Evolutionary conservation across 768 basidiomycete genomes (phyloP), one percentile per base, ranked within the genome.

Genomic region (Hygrocybe punicea): DNA sequence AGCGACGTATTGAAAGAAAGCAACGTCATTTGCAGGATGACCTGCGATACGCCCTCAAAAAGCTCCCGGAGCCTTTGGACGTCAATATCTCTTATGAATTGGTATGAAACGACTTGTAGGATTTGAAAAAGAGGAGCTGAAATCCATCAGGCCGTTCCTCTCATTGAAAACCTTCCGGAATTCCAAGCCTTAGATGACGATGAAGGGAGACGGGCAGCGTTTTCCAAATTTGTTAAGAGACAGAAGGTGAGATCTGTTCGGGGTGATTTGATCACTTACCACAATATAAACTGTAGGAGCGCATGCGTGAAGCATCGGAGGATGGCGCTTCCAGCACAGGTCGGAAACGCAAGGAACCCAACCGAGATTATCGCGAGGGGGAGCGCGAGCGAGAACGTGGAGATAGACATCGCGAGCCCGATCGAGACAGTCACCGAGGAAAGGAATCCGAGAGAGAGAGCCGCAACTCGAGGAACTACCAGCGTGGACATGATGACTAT

Each of bases 11-110:
- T 1, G 97, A 98, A 71, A 81, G 93, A 56, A 86, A 81, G 64
- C 84, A 87, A 57, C 82, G 95, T 24, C 90, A 96, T 69, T 73
- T 93, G 60, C 92, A 97, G 65, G 97, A 99, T 71, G 97, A 98
- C 66, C 78, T 99, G 36, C 87, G 97, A 6, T 97, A 98, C 73
- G 97, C 95, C 0, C 78, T 98, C 61, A 93, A 91, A 74, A 96
- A 96, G 69, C 76, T 96, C 6, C 70, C 89, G 0, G 91, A 94
- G 49, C 82, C 91, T 1, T 71, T 98, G 37, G 92, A 96, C 61
- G 69, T 94, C 49, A 83, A 73, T 25, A 67, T 86, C 55, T 68
- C 86, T 1, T 98, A 88, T 65, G 95, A 98, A 62, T 84, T 89
- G 63, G 94, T 91, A 62, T 54, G 84, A 71, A 29, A 34, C n/a